These are phyloP conservation scores for Mycena sanguinolenta DNA, from an alignment of 768 basidiomycete genomes.

Conservation along the genomic window DNA sequence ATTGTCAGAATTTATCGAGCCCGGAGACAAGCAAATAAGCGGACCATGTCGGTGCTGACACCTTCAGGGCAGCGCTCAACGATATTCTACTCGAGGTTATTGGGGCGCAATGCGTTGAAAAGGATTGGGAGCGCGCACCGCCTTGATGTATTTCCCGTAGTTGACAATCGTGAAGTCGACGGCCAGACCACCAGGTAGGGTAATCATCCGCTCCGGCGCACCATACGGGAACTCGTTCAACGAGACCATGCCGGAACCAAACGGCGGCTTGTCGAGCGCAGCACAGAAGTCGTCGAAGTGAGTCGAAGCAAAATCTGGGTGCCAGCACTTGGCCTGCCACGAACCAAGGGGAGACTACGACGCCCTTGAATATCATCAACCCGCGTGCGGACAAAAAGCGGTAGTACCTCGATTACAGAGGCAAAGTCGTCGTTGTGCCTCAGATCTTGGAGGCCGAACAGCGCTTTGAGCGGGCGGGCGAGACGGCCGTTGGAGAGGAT, in stretches of 20 bases:
- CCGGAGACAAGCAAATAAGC: conserved; percentile 24
- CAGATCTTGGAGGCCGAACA: conserved; percentile 82
- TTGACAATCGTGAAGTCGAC: conserved; percentile 75
- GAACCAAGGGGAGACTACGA: conserved; percentile 68
- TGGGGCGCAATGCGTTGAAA: neutral
- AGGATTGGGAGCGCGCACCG: conserved; percentile 55
- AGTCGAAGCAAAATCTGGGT: conserved; percentile 74
- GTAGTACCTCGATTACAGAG: conserved; percentile 72
- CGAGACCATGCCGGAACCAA: conserved; percentile 42
- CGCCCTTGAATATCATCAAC: conserved; percentile 4
- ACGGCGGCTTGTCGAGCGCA: conserved; percentile 61
- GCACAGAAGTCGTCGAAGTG: conserved; percentile 79
- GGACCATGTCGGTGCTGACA: conserved; percentile 63
- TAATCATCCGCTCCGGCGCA: conserved; percentile 62
- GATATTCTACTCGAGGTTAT: conserved; percentile 47
- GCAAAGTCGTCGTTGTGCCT: conserved; percentile 85
- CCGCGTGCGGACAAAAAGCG: conserved; percentile 27
- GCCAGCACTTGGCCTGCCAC: conserved; percentile 94
- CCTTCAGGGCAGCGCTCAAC: conserved; percentile 71
- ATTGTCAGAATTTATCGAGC: neutral
- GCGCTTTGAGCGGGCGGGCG: conserved; percentile 68
- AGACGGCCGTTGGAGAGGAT: conserved; percentile 65
- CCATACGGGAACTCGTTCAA: conserved; percentile 60
- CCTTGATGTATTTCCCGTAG: conserved; percentile 83
- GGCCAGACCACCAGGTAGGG: conserved; percentile 58